Percentiles rank a stretch among this genome's conserved stretches.
phyloP scores from a whole-genome alignment of 2,329 filamentous ascomycete genomes.

The Sarocladiaceae sp. region DNA sequence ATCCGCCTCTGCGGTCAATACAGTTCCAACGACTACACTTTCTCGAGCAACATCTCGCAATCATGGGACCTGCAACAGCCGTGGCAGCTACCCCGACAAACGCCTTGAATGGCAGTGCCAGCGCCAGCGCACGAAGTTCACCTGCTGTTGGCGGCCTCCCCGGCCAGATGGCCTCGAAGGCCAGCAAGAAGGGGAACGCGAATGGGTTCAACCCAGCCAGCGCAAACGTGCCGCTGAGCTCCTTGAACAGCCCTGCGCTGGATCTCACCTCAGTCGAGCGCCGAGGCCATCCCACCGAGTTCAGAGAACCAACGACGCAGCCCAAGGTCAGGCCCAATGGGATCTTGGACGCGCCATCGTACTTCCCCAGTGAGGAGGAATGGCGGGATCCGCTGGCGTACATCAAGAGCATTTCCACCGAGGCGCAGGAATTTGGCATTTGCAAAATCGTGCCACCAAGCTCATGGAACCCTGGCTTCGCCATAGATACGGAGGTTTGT shows the following conservation, averaged over 20 bases:
- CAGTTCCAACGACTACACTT: neutral
- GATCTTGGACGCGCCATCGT: constrained; percentile 85
- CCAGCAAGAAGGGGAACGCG: constrained; percentile 49
- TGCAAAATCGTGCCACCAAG: constrained; percentile 95
- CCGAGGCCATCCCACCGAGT: constrained; percentile 74
- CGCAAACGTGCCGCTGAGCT: constrained; percentile 48
- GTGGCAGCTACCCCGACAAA: constrained; percentile 30
- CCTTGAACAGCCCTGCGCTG: constrained; percentile 58
- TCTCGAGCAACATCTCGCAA: constrained; percentile 2
- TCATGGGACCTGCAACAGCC: constrained; percentile 37
- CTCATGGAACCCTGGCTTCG: constrained; percentile 90
- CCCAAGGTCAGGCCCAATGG: constrained; percentile 75
- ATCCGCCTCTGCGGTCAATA: constrained; percentile 7
- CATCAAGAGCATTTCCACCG: constrained; percentile 83
- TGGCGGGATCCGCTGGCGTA: constrained; percentile 94
- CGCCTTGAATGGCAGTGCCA: constrained; percentile 17
- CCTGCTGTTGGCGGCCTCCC: constrained; percentile 37
- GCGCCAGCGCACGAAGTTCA: constrained; percentile 49
- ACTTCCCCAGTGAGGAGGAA: constrained; percentile 84
- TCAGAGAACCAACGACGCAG: constrained; percentile 49
- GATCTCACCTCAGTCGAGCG: constrained; percentile 90
- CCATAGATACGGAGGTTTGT: constrained; percentile 88
- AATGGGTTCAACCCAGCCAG: constrained; percentile 51
- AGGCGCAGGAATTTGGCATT: constrained; percentile 83
- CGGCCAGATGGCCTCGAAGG: constrained; percentile 34